These are phyloP conservation scores for Stylonectria norvegica DNA, from an alignment of 2,329 filamentous ascomycete genomes.

Conservation along the genomic window DNA sequence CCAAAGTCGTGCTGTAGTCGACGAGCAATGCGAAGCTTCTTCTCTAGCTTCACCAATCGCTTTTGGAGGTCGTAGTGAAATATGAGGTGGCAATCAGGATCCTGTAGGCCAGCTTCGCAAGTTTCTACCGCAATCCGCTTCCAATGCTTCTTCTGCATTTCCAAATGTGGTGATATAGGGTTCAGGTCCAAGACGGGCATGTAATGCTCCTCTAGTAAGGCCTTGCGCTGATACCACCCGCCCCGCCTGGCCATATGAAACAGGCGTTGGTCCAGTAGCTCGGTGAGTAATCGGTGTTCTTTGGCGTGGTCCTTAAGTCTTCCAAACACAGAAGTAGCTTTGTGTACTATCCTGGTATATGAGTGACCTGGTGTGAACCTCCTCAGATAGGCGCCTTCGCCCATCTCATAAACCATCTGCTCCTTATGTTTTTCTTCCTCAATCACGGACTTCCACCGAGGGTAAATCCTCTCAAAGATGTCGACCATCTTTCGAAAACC, in stretches of 20 bases:
- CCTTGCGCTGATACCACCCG: conserved; percentile 94
- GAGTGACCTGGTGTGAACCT: conserved; percentile 90
- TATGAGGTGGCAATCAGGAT: conserved; percentile 84
- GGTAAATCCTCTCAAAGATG: conserved; percentile 71
- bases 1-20: conserved; percentile 90
- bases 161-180: conserved; percentile 34
- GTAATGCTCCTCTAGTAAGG: conserved; percentile 91
- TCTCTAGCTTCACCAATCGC: conserved; percentile 87
- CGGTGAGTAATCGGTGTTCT: conserved; percentile 70
- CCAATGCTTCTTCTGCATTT: conserved; percentile 76
- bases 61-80: conserved; percentile 95
- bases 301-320: conserved; percentile 75
- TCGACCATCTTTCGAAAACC: conserved; percentile 65
- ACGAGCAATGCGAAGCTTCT: conserved; percentile 74
- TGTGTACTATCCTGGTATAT: conserved; percentile 90
- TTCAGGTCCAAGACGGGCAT: conserved; percentile 63
- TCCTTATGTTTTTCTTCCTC: conserved; percentile 75
- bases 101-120: conserved; percentile 82
- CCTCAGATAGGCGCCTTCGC: conserved; percentile 84
- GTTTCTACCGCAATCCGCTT: conserved; percentile 71
- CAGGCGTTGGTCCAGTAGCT: conserved; percentile 74
- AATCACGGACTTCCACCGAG: conserved; percentile 74
- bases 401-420: conserved; percentile 69
- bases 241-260: conserved; percentile 85
- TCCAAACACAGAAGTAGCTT: conserved; percentile 74